Evolutionary conservation across 371 early-diverging fungal species (phyloP), one percentile per base, ranked within the genome.

Genomic region (Haplosporangium sp.): DNA sequence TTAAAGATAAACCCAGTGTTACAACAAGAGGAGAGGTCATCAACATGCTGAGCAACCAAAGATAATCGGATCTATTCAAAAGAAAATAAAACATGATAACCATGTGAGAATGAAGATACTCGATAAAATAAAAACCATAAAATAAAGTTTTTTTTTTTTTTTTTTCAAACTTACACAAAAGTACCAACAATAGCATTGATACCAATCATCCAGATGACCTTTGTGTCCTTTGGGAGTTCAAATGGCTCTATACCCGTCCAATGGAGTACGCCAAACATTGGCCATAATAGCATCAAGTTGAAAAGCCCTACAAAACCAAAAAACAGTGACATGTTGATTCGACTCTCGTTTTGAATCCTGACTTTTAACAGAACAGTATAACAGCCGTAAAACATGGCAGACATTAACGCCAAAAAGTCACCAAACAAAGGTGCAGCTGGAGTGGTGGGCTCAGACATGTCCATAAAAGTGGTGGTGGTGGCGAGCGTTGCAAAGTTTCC

Each of bases 1-100:
- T 93, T 53, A 96, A 71, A 19, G 94, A 90, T 20, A 94, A 76
- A 3, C 94, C 95, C 40, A 95, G 83, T 3, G 95, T 93, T 0
- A 93, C 93, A 3, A 92, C 91, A 74, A 95, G 74, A 9, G 95
- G 95, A n/a, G 94, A 91, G 0, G 95, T 94, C 91, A 94, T 89
- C 4, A 95, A 84, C 90, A 94, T 90, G 3, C 95, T 86, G 55
- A 91, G 71, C 27, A 95, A 76, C 95, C 95, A 95, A 6, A 95
- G 71, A 61, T 92, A 94, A 67, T 95, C 95, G 0, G 94, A 95
- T 1, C 78, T 78, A 73, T 48, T 27, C 9, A 47, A 27, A 81
- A 75, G 7, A 9, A 66, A 17, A 67, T 20, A 38, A 59, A 59
- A 15, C 10, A 17, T 27, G 27, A 27, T 27, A 27, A 27, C 27